Evolutionary conservation across 345 rosid genomes (phyloP).

Genomic region (Arabidopsis suecica): DNA sequence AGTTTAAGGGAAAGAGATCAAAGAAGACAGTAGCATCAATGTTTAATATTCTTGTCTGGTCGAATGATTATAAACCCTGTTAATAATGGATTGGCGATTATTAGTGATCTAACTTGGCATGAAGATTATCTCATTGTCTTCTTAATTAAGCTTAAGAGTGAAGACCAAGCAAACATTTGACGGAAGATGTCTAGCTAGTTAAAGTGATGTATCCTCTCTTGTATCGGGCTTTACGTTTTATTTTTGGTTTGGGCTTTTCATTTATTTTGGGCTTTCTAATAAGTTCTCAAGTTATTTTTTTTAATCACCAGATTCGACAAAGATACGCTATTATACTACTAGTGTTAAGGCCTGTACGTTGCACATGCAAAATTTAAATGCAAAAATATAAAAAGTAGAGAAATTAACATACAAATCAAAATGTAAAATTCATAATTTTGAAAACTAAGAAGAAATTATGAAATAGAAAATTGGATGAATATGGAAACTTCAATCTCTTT

Average conservation of each 20-base stretch:
- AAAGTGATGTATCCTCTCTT: not conserved
- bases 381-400: too few species aligned
- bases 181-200: not conserved
- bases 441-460: too few species aligned
- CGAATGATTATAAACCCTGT: not conserved
- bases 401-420: too few species aligned
- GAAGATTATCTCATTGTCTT: not conserved
- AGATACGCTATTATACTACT: too few species aligned
- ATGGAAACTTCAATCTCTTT: too few species aligned
- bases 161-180: not conserved
- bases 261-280: not conserved
- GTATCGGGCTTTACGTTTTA: not conserved
- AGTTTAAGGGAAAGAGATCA: not conserved
- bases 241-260: not conserved
- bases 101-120: not conserved
- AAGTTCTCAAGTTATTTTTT: not conserved
- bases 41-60: not conserved
- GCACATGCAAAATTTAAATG: too few species aligned
- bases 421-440: too few species aligned
- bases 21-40: not conserved
- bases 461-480: too few species aligned
- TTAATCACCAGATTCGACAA: too few species aligned
- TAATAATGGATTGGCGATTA: not conserved
- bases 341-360: too few species aligned
- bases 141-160: not conserved